phyloP scores from a whole-genome alignment of 805 yeast genomes.

The Schizosaccharomyces lindneri region DNA sequence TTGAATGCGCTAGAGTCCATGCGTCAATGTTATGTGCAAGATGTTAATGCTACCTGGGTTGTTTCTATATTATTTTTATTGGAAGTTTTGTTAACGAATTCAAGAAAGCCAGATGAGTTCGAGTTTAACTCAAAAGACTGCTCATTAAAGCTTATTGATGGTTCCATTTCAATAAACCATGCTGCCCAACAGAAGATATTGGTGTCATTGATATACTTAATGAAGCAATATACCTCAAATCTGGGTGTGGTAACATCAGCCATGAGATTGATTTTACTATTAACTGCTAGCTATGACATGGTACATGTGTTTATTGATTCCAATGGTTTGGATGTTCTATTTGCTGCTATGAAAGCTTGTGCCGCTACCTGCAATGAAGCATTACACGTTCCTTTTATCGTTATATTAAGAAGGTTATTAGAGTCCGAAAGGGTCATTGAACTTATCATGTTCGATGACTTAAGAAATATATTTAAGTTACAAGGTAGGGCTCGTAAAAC shows the following conservation, averaged over 20 bases:
- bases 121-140: background rate
- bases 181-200: background rate
- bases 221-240: background rate
- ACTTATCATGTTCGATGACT: background rate
- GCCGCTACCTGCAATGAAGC: background rate
- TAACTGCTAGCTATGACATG: background rate
- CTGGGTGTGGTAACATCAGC: background rate
- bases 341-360: background rate
- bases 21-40: background rate
- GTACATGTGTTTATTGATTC: background rate
- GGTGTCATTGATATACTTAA: background rate
- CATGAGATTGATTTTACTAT: background rate
- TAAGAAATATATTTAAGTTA: conserved; percentile 7
- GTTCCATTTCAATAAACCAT: background rate
- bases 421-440: background rate
- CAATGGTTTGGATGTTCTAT: background rate
- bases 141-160: background rate
- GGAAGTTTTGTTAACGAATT: background rate
- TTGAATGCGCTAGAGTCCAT: background rate
- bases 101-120: background rate
- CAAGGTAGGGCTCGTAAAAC: conserved; percentile 6
- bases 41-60: background rate
- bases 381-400: background rate
- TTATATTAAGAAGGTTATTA: background rate
- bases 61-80: background rate